These are phyloP conservation scores for Pelargonium australe DNA, from an alignment of 441 rosid species.

Conservation along the genomic window DNA sequence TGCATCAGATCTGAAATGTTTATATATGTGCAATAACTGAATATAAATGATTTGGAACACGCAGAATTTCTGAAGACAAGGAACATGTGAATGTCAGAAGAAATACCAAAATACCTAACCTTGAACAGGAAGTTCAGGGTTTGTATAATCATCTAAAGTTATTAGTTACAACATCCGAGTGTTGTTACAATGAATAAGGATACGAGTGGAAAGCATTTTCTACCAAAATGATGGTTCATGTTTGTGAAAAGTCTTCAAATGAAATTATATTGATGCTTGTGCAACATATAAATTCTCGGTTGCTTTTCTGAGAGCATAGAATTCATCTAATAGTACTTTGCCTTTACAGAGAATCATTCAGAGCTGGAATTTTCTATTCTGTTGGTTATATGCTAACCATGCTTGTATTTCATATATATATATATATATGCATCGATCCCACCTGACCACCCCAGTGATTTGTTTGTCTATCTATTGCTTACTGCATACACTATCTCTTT, in stretches of 20 bases:
- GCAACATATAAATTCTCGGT: no score
- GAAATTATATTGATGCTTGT: no score
- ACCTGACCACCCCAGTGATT: background rate
- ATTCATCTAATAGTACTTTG: background rate
- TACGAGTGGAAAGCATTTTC: no score
- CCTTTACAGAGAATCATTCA: background rate
- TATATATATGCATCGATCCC: no score
- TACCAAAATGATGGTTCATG: no score
- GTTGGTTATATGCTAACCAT: background rate
- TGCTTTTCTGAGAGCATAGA: background rate
- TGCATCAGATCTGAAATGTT: background rate
- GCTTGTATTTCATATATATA: background rate
- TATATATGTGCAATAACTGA: no score
- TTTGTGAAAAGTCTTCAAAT: no score
- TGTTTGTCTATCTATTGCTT: background rate
- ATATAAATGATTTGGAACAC: no score
- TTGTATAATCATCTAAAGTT: no score
- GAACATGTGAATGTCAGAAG: background rate
- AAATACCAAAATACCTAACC: background rate
- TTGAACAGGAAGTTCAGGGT: background rate
- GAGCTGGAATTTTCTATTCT: background rate
- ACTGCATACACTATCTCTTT: no score
- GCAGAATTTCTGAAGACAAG: no score
- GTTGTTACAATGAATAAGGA: background rate
- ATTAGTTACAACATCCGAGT: no score